Conservation (phyloP, 805 yeast species). For the Yarrowia deformans region DNA sequence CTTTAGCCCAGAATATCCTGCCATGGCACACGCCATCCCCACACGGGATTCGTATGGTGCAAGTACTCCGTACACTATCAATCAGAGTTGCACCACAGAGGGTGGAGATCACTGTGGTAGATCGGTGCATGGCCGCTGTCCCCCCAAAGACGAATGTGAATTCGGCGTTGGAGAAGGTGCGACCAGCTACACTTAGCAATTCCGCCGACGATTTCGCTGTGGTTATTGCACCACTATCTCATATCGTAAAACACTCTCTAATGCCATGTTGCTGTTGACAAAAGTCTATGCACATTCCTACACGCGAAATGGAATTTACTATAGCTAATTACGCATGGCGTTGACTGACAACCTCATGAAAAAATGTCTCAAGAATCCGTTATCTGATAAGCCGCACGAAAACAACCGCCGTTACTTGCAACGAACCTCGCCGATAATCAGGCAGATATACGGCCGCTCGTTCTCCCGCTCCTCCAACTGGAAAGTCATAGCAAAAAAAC, state of each 20-base stretch:
- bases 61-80: no score
- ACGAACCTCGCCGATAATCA: background rate
- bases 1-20: background rate
- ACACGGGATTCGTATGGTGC: background rate
- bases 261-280: background rate
- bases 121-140: conserved; percentile 20
- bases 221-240: no score
- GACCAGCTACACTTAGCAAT: no score
- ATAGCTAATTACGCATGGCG: background rate
- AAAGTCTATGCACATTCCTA: conserved; percentile 25
- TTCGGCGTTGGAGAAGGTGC: background rate
- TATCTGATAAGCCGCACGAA: conserved; percentile 6
- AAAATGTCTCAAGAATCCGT: conserved; percentile 10
- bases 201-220: no score
- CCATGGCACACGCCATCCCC: background rate
- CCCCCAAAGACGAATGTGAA: conserved; percentile 6
- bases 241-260: background rate
- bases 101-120: conserved; percentile 1
- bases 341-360: background rate
- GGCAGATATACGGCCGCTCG: no score
- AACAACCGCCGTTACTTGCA: background rate
- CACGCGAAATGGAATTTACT: conserved; percentile 9
- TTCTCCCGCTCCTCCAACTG: no score
- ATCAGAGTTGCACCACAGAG: conserved; percentile 13
- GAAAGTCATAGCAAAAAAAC: no score